Conservation (phyloP, 2,329 filamentous ascomycete genomes). For the Aspergillus sp. region DNA sequence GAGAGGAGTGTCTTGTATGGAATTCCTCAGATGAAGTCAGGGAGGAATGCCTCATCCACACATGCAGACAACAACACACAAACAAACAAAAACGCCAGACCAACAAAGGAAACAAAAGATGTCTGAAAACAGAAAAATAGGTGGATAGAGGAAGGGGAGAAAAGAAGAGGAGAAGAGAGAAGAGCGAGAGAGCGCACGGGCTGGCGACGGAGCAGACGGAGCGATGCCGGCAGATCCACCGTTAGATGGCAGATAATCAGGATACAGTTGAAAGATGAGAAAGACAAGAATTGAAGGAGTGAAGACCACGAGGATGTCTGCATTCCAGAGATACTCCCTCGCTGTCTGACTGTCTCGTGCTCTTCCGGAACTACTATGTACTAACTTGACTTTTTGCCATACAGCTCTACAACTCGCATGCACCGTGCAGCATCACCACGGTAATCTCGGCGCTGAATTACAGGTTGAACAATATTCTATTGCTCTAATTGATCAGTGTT, state of each 20-base stretch:
- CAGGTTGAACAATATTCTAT: no score
- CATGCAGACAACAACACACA: background rate
- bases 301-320: background rate
- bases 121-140: slow-evolving; percentile 8
- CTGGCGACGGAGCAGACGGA: background rate
- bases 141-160: slow-evolving; percentile 1
- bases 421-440: no score
- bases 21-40: slow-evolving; percentile 4
- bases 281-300: background rate
- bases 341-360: no score
- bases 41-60: background rate
- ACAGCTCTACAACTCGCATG: no score
- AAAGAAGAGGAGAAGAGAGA: slow-evolving; percentile 7
- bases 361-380: no score
- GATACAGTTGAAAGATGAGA: background rate
- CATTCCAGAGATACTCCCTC: no score
- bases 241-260: background rate
- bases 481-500: no score
- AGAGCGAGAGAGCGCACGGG: slow-evolving; percentile 3
- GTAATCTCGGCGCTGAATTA: no score
- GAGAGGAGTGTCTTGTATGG: slow-evolving; percentile 3
- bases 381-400: no score
- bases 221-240: background rate
- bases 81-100: slow-evolving; percentile 16
- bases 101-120: slow-evolving; percentile 19